phyloP scores from a whole-genome alignment of 768 basidiomycete genomes.

The Pisolithus marmoratus region DNA sequence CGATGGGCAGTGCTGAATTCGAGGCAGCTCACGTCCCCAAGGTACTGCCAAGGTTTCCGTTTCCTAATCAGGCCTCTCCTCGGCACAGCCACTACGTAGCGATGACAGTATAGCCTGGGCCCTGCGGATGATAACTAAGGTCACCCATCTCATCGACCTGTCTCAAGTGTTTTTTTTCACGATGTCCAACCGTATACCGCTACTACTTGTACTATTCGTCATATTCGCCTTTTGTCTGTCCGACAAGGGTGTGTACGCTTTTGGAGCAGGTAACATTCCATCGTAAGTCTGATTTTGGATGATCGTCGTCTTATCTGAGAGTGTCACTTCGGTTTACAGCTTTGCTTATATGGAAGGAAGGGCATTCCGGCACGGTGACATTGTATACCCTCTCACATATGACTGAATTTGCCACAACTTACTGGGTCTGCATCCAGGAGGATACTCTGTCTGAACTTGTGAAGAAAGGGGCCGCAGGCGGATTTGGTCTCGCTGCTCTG shows the following conservation, averaged over 20 bases:
- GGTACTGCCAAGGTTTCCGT: too few relatives aligned
- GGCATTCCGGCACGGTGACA: conserved; percentile 87
- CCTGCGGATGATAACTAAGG: too few relatives aligned
- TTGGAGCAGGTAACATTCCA: conserved; percentile 86
- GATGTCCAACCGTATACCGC: conserved; percentile 23
- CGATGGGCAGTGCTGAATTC: too few relatives aligned
- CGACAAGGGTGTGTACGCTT: conserved; percentile 58
- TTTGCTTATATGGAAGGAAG: conserved; percentile 84
- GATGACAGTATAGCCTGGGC: too few relatives aligned
- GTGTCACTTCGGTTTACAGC: conserved; percentile 26
- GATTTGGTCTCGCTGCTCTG: conserved; percentile 53
- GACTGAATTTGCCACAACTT: conserved; percentile 8
- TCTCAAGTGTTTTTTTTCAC: neutral
- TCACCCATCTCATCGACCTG: neutral
- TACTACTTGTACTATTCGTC: conserved; percentile 42
- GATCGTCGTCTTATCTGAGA: neutral
- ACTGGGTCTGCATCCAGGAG: conserved; percentile 44
- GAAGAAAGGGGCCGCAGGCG: conserved; percentile 47
- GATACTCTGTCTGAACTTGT: conserved; percentile 56
- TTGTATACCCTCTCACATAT: conserved; percentile 39
- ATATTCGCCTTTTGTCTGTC: conserved; percentile 54
- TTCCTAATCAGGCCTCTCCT: too few relatives aligned
- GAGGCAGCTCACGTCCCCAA: too few relatives aligned
- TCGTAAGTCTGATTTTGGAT: conserved; percentile 35
- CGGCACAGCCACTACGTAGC: too few relatives aligned